Base-by-base conservation (phyloP, 768 basidiomycete genomes). In the Pilatotrama ljubarskyi region DNA sequence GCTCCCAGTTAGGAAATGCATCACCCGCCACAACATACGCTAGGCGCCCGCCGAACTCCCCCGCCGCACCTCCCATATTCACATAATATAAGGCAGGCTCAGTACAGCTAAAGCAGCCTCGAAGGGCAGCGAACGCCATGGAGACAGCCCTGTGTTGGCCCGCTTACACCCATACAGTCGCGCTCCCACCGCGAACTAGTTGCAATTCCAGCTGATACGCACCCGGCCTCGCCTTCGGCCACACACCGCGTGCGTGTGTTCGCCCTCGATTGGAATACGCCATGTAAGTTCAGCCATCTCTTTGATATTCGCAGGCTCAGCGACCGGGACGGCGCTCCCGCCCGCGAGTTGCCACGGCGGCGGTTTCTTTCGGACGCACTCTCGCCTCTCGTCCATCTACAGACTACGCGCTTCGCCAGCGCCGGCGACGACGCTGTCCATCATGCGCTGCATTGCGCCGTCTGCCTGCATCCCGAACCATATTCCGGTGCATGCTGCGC, bases 261-360 rank as follows among this genome's bases (percentile, higher is more conserved):
- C 44, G 38, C 25, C 47, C 47, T n/a, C 42, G 47, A 49, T 49
- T 57, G 55, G 55, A 18, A 57, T 32, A 20, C 47, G 18, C 47
- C 40, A 49, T 35, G 40, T 47, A 57, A 42, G 49, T 57, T n/a
- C 36, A 14, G 35, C 20, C 38, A 20, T 41, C 24, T 20, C 55
- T 35, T 25, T 49, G 55, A 57, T 57, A n/a, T 47, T 57, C 55
- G 48, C 55, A 57, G 47, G 51, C 38, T 56, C 55, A 24, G 47
- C 14, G 25, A 22, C 52, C 52, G 52, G 40, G 24, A 24, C 51
- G 51, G 22, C n/a, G 22, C 24, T 36, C 20, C 50, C 38, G 24
- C 47, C 47, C n/a, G 26, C 26, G 24, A 14, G 25, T 32, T n/a
- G 24, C 47, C 26, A 25, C 14, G 51, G 51, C 20, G 37, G 51